Evolutionary conservation across 805 yeast species (phyloP), one percentile per base, ranked within the genome.

Genomic region (Brettanomyces nanus): DNA sequence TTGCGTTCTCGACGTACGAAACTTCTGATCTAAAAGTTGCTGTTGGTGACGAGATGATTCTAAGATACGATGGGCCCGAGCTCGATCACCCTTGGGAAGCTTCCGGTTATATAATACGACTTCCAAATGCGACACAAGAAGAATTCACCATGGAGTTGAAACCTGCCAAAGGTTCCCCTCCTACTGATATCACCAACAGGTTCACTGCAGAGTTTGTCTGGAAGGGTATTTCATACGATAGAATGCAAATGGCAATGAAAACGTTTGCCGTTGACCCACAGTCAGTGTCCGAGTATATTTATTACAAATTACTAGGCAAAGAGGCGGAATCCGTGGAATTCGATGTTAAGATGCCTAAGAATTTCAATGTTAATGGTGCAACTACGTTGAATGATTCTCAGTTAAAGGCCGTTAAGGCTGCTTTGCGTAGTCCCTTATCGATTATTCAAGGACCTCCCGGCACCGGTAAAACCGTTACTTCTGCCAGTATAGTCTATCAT

Each of bases 391-490:
- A 89, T 56, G 68, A 65, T 6, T 85, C 95, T 2, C 97, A 89
- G 58, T 71, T 72, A 3, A 74, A 72, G 49, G 96, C 97, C 0
- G 86, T 89, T 19, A 66, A 70, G 37, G 59, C 69, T 9, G 95
- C 80, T 0, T 58, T 86, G 41, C 72, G 71, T 49, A 67, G 76
- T 46, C 95, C 95, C 2, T 64, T 87, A 31, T 74, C 92, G 5
- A 67, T 86, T 46, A 85, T 86, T 44, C 96, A 89, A 58, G 97
- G 97, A 14, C 97, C 97, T 7, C 97, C 97, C 3, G 95, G 95
- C 45, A 89, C 97, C 0, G 97, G 97, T 56, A 89, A 89, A 54
- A 89, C 97, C 1, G 94, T 85, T 13, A 87, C 95, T 0, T 85
- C 95, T 0, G 90, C 95, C 2, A 80, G 95, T 0, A 84, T 89